Conservation (phyloP, 768 basidiomycete genomes). For the Pleurotus eryngii region DNA sequence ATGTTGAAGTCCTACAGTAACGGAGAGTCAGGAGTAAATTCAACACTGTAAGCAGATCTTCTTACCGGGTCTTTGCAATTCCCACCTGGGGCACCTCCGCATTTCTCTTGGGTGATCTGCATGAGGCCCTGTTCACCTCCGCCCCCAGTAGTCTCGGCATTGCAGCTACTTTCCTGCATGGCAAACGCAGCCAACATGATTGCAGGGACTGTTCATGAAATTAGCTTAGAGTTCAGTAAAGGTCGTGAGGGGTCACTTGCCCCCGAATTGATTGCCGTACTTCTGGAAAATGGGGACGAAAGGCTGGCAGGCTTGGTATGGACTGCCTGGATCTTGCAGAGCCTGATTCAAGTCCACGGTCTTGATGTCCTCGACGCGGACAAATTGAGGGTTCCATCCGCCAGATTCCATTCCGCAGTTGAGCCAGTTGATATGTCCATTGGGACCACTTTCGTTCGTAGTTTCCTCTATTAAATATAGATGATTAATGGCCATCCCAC, state of each 20-base stretch:
- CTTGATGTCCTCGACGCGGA: constrained; percentile 51
- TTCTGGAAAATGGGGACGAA: constrained; percentile 56
- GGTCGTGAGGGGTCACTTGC: background rate
- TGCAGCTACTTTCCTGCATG: constrained; percentile 82
- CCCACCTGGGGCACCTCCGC: constrained; percentile 48
- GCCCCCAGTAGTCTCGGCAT: constrained; percentile 61
- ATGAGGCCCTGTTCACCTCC: constrained; percentile 84
- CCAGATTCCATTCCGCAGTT: constrained; percentile 66
- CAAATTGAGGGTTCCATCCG: constrained; percentile 72
- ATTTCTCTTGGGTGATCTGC: constrained; percentile 83
- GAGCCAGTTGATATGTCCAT: constrained; percentile 71
- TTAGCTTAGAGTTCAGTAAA: background rate
- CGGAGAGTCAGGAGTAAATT: background rate
- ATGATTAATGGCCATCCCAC: background rate
- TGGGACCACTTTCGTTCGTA: constrained; percentile 55
- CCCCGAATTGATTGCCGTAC: constrained; percentile 42
- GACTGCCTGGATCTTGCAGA: constrained; percentile 42
- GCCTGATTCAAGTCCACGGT: constrained; percentile 44
- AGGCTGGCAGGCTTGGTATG: constrained; percentile 57
- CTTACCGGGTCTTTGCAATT: constrained; percentile 46
- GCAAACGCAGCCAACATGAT: constrained; percentile 84
- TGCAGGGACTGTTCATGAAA: constrained; percentile 43
- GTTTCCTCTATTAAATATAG: constrained; percentile 36
- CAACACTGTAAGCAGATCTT: constrained; percentile 1
- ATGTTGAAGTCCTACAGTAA: constrained; percentile 67